Evolutionary conservation across 768 basidiomycete species (phyloP).

Genomic region (Tricholoma terreum): DNA sequence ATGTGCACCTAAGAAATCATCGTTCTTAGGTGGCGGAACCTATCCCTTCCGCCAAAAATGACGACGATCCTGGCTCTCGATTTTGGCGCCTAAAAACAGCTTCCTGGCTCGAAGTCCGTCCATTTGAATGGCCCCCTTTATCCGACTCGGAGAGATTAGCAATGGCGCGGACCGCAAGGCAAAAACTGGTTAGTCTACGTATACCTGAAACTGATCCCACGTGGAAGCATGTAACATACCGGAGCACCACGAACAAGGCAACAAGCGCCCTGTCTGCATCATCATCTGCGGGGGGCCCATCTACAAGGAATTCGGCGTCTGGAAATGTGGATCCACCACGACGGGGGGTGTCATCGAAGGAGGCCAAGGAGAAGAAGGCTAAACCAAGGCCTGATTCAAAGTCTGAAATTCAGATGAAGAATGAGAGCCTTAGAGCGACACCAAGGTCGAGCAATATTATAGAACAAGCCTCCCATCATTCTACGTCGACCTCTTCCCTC

Average conservation of each 20-base stretch:
- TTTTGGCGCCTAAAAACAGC: constrained; percentile 52
- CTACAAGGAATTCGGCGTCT: constrained; percentile 8
- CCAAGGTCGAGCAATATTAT: constrained; percentile 7
- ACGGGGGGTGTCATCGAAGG: constrained; percentile 45
- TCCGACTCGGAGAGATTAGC: constrained; percentile 42
- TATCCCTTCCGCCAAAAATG: constrained; percentile 28
- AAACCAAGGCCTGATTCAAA: constrained; percentile 41
- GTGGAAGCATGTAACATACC: constrained; percentile 54
- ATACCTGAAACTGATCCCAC: constrained; percentile 58
- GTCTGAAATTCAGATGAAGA: constrained; percentile 44
- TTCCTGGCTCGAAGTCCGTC: constrained; percentile 69
- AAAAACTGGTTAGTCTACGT: constrained; percentile 44
- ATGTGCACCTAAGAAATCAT: background rate
- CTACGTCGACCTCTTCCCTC: constrained; percentile 14
- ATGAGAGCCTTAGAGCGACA: constrained; percentile 39
- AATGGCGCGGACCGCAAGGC: constrained; percentile 53
- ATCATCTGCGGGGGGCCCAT: constrained; percentile 11
- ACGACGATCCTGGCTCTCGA: constrained; percentile 33
- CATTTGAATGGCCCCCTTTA: constrained; percentile 57
- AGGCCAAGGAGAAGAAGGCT: constrained; percentile 45
- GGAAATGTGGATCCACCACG: constrained; percentile 33
- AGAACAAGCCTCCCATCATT: constrained; percentile 8
- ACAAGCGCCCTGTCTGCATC: constrained; percentile 10
- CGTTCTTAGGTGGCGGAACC: constrained; percentile 50
- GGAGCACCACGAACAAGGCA: constrained; percentile 10